Percentiles rank a stretch among this genome's conserved stretches.
Conservation (phyloP, 768 basidiomycete genomes). For the Rhodotorula graminis region DNA sequence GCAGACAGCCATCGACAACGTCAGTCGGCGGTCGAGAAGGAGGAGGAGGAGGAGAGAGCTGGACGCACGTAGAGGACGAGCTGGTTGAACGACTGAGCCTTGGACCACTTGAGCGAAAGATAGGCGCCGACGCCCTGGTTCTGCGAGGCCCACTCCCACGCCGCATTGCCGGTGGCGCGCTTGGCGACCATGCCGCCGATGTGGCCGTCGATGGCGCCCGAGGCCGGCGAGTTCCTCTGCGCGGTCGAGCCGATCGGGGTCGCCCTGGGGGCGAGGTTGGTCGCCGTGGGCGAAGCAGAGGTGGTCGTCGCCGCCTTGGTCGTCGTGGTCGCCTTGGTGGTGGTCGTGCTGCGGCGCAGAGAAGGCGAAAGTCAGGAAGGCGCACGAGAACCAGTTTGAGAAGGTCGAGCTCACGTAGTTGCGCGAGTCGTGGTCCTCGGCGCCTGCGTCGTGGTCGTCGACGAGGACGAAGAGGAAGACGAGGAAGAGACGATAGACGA, state of each 20-base stretch:
- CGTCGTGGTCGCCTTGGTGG: neutral
- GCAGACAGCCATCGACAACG: neutral
- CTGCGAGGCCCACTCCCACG: slow-evolving; percentile 21
- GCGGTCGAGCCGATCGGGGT: slow-evolving; percentile 14
- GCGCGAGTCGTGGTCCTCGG: neutral
- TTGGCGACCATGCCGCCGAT: slow-evolving; percentile 19
- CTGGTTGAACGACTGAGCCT: slow-evolving; percentile 17
- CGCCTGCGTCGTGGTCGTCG: neutral
- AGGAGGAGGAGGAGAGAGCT: neutral
- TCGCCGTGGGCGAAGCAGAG: neutral
- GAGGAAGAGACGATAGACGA: neutral
- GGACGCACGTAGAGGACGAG: slow-evolving; percentile 26
- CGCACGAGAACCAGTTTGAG: too few relatives aligned
- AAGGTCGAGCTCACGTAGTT: neutral
- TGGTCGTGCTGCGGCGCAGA: neutral
- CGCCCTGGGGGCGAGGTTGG: slow-evolving; percentile 23
- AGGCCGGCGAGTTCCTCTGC: neutral
- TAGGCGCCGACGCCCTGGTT: slow-evolving; percentile 11
- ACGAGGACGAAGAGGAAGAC: neutral
- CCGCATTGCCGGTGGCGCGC: neutral
- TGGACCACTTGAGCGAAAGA: slow-evolving; percentile 16
- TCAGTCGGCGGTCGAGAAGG: neutral
- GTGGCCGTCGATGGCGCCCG: slow-evolving; percentile 26
- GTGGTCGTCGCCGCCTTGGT: neutral
- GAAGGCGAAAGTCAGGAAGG: neutral